These are phyloP conservation scores for Eucalyptus paniculata DNA, from an alignment of 345 rosid genomes.

Conservation along the genomic window DNA sequence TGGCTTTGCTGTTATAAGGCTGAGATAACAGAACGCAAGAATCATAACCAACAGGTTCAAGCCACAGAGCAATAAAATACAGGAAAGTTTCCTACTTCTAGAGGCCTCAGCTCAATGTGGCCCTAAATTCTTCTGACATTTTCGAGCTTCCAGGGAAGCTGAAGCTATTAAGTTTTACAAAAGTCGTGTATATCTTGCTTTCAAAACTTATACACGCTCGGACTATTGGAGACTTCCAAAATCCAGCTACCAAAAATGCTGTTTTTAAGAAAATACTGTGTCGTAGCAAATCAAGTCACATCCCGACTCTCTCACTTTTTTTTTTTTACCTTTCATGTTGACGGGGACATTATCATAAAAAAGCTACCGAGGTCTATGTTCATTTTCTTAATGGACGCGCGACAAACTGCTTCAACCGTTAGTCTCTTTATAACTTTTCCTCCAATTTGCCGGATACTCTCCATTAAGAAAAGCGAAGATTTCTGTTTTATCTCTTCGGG, in stretches of 20 bases:
- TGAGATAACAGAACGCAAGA: background rate
- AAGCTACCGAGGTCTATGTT: background rate
- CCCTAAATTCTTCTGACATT: background rate
- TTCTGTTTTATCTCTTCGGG: background rate
- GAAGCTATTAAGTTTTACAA: background rate
- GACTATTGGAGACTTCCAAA: background rate
- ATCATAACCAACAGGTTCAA: background rate
- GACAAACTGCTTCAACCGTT: background rate
- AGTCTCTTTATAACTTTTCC: background rate
- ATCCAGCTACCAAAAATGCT: background rate
- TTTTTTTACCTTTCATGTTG: background rate
- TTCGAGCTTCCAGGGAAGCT: background rate
- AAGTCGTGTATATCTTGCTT: background rate
- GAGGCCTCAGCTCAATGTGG: background rate
- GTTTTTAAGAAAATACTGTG: background rate
- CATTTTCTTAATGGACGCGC: background rate
- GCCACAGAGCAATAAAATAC: background rate
- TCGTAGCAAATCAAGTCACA: background rate
- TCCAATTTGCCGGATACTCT: background rate
- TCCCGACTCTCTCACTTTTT: background rate
- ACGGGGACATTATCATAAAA: background rate
- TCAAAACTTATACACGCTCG: background rate
- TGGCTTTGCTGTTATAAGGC: conserved; percentile 2
- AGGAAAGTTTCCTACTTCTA: background rate
- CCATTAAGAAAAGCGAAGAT: background rate